Conservation (phyloP, 257 asterid species). For the Primulina eburnea region DNA sequence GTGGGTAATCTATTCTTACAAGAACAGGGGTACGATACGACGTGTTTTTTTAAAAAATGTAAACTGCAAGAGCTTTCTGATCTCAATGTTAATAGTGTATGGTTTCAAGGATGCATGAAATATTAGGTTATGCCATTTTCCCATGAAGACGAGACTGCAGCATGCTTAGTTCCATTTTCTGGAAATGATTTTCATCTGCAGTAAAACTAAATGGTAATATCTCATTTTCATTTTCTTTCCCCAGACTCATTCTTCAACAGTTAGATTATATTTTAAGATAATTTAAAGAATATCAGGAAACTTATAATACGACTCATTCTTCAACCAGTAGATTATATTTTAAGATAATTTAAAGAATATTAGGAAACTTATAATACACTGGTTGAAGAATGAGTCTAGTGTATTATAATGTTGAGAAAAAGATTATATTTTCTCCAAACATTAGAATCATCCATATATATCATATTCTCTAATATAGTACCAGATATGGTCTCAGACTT, state of each 20-base stretch:
- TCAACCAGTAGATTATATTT: too few relatives aligned
- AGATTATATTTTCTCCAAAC: too few relatives aligned
- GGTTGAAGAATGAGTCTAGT: too few relatives aligned
- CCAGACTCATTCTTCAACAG: neutral
- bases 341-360: too few relatives aligned
- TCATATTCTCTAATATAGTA: too few relatives aligned
- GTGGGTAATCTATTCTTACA: neutral
- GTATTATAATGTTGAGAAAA: too few relatives aligned
- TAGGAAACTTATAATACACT: neutral
- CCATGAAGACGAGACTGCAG: neutral
- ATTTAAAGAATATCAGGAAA: too few relatives aligned
- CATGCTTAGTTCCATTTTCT: neutral
- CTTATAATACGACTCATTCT: neutral
- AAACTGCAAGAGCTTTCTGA: neutral
- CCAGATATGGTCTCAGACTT: too few relatives aligned
- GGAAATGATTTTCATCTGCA: neutral
- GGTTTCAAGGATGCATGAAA: neutral
- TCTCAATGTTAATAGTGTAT: too few relatives aligned
- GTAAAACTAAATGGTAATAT: neutral
- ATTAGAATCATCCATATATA: too few relatives aligned
- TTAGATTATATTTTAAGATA: too few relatives aligned
- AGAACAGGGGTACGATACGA: neutral
- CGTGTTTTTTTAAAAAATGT: neutral
- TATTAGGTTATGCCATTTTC: too few relatives aligned
- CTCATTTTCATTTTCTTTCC: neutral